Conservation (phyloP, 495 filamentous ascomycete genomes). For the Coniosporium apollinis region DNA sequence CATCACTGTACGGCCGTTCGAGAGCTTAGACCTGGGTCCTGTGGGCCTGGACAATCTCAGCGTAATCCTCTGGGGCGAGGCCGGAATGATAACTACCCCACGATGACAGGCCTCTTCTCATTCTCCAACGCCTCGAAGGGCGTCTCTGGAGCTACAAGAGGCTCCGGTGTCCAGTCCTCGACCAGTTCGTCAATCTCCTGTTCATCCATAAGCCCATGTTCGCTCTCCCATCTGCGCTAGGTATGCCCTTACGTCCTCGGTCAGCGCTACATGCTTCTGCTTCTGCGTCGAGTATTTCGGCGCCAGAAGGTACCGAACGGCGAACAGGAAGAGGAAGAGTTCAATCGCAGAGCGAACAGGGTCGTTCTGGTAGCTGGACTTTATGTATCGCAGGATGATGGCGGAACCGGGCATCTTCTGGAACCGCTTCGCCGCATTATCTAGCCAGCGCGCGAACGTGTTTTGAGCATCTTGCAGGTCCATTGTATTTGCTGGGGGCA, state of each 20-base stretch:
- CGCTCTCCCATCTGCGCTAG: background rate
- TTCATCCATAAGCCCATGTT: background rate
- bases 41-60: constrained; percentile 44
- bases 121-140: constrained; percentile 61
- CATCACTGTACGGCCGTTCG: constrained; percentile 73
- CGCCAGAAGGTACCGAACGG: constrained; percentile 77
- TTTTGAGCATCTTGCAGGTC: background rate
- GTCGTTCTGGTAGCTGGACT: constrained; percentile 94
- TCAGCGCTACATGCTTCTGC: constrained; percentile 69
- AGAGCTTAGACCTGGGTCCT: constrained; percentile 75
- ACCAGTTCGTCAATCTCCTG: constrained; percentile 93
- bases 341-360: constrained; percentile 87
- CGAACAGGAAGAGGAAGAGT: constrained; percentile 87
- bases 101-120: constrained; percentile 71
- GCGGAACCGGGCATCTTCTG: constrained; percentile 85
- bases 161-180: constrained; percentile 93
- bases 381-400: constrained; percentile 86
- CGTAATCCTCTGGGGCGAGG: background rate
- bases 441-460: background rate
- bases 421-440: constrained; percentile 28
- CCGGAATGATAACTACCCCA: constrained; percentile 49
- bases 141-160: constrained; percentile 58
- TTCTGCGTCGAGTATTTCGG: constrained; percentile 81
- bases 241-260: constrained; percentile 61
- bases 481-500: too few species aligned